A percentile compares a stretch with the other conserved stretches of the same genome.
Conservation (phyloP, 2,329 filamentous ascomycete genomes). For the Simplicillium aogashimaense region DNA sequence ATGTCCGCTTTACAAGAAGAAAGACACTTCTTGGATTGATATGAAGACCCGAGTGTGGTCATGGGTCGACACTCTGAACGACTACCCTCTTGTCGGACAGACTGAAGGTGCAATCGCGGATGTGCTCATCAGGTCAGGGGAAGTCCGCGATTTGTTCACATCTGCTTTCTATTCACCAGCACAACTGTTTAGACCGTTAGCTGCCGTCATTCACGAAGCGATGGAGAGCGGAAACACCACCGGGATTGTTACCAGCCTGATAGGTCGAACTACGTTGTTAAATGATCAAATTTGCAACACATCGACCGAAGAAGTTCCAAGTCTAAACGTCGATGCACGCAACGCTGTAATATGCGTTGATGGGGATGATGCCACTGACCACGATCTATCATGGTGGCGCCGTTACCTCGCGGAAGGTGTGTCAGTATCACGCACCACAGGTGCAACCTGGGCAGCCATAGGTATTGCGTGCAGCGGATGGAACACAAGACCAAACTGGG, state of each 20-base stretch:
- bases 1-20: slow-evolving; percentile 17
- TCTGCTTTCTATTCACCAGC: slow-evolving; percentile 15
- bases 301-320: not conserved
- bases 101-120: slow-evolving; percentile 10
- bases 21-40: slow-evolving; percentile 16
- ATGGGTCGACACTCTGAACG: slow-evolving; percentile 18
- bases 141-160: slow-evolving; percentile 18
- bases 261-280: slow-evolving; percentile 3
- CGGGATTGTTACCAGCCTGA: not conserved
- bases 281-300: slow-evolving; percentile 1
- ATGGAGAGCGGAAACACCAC: slow-evolving; percentile 11
- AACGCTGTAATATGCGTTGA: slow-evolving; percentile 24
- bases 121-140: slow-evolving; percentile 18
- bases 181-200: slow-evolving; percentile 9
- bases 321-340: slow-evolving; percentile 11
- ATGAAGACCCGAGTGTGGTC: slow-evolving; percentile 21
- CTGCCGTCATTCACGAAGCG: slow-evolving; percentile 2
- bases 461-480: slow-evolving; percentile 29
- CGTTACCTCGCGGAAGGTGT: slow-evolving; percentile 17
- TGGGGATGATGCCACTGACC: slow-evolving; percentile 14
- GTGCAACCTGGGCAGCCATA: slow-evolving; percentile 21
- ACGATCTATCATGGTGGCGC: slow-evolving; percentile 14
- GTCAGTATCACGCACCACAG: slow-evolving; percentile 19
- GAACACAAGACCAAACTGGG: slow-evolving; percentile 24
- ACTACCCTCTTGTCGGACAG: slow-evolving; percentile 14